These are phyloP conservation scores for Castanospermum australe DNA, from an alignment of 306 rosid genomes.

Conservation along the genomic window DNA sequence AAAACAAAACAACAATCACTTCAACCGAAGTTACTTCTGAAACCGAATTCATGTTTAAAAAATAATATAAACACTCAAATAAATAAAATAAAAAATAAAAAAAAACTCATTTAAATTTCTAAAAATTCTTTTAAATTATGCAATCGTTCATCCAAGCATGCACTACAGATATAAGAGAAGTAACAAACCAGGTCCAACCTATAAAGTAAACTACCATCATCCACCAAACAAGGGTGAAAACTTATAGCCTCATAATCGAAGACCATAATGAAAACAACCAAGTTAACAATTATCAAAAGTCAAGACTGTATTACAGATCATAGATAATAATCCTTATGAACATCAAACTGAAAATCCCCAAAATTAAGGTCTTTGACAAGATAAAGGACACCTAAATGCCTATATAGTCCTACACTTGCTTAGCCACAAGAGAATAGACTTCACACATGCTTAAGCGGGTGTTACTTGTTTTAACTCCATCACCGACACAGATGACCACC, in stretches of 20 bases:
- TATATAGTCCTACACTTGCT: constrained; percentile 37
- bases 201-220: neutral
- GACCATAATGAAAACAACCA: constrained; percentile 25
- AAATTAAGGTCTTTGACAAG: constrained; percentile 37
- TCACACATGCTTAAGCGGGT: constrained; percentile 39
- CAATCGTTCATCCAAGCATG: too few species aligned
- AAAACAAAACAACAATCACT: too few species aligned
- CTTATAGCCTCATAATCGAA: neutral
- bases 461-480: constrained; percentile 34
- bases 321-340: constrained; percentile 50
- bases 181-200: too few species aligned
- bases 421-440: constrained; percentile 51
- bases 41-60: too few species aligned
- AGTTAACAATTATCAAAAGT: constrained; percentile 48
- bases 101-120: too few species aligned
- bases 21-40: too few species aligned
- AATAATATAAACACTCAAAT: too few species aligned
- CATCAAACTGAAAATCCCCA: constrained; percentile 41
- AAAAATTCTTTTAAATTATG: too few species aligned
- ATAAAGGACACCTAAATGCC: constrained; percentile 39
- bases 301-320: constrained; percentile 40
- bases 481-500: constrained; percentile 36
- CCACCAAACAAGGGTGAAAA: constrained; percentile 16
- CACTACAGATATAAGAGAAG: too few species aligned
- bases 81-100: too few species aligned